Base-by-base conservation (phyloP, 192 early-diverging fungal species). In the Linderina pennispora region DNA sequence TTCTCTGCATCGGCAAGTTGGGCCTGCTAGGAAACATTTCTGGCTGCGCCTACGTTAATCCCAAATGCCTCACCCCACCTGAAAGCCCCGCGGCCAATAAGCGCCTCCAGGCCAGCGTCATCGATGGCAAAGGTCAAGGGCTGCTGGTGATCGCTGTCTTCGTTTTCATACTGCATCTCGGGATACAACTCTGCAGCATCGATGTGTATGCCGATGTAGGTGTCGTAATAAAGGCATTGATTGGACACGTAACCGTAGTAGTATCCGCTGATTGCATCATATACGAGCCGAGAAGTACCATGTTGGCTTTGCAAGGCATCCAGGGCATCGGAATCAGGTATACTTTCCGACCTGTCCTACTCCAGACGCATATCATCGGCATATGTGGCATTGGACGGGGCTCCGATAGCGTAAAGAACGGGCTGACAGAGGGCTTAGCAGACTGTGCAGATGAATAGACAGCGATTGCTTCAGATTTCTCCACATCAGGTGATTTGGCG, bases 231-330 rank as follows among this genome's bases (percentile, higher is more conserved):
- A 23, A 64, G 64, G 11, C 60, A 72, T 1, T n/a, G 20, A 1
- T 57, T 61, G 15, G 45, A 64, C 18, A 21, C 28, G 15, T 43
- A 34, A 40, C 55, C 62, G 39, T 64, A 72, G 28, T 72, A 72
- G 20, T 72, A 72, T 11, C 68, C 68, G 37, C 56, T 64, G 21
- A 37, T 50, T 23, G 61, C 59, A 40, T 72, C 68, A 19, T 72
- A 72, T 31, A 52, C 31, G 39, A 71, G 22, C 18, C 53, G 41
- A 9, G 32, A n/a, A n/a, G 15, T 34, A 4, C 43, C 10, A 33
- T 22, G 17, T 20, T 4, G 23, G 23, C 40, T 24, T 7, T 23
- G 14, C 23, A n/a, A n/a, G n/a, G n/a, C n/a, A n/a, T n/a, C n/a
- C n/a, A n/a, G n/a, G n/a, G n/a, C n/a, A n/a, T n/a, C 14, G 23